Evolutionary conservation across 1,284 basidiomycete genomes (phyloP).

Genomic region (Malassezia dermatis): DNA sequence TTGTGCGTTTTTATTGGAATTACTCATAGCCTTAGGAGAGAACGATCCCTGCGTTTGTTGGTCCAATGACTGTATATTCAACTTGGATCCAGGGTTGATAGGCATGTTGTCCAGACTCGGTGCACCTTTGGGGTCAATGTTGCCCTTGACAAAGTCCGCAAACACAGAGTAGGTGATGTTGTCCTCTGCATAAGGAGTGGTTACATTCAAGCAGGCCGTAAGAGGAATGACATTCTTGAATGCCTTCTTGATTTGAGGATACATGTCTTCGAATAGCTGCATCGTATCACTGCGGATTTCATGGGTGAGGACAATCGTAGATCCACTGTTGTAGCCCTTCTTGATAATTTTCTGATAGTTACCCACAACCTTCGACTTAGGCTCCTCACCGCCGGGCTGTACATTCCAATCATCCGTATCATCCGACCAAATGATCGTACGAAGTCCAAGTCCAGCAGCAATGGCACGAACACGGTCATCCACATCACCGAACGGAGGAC

Average conservation of each 20-base stretch:
- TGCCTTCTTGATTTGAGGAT: conserved; percentile 28
- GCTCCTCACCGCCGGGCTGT: conserved; percentile 42
- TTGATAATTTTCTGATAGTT: conserved; percentile 52
- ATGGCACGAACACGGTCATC: conserved; percentile 54
- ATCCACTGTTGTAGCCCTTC: conserved; percentile 28
- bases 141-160: conserved; percentile 32
- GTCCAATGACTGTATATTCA: not conserved
- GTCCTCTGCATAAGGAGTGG: conserved; percentile 50
- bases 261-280: conserved; percentile 31
- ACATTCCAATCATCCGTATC: conserved; percentile 51
- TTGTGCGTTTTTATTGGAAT: not conserved
- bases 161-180: conserved; percentile 45
- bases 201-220: conserved; percentile 40
- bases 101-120: conserved; percentile 25
- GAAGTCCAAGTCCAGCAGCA: conserved; percentile 51
- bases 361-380: conserved; percentile 42
- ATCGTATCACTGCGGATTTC: conserved; percentile 43
- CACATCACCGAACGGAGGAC: conserved; percentile 52
- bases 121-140: conserved; percentile 29
- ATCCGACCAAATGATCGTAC: conserved; percentile 52
- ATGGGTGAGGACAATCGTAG: conserved; percentile 39
- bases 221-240: conserved; percentile 44
- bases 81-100: conserved; percentile 7
- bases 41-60: conserved; percentile 5
- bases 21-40: not conserved